These are phyloP conservation scores for Alternaria solani DNA, from an alignment of 2,329 filamentous ascomycete species.

Conservation along the genomic window DNA sequence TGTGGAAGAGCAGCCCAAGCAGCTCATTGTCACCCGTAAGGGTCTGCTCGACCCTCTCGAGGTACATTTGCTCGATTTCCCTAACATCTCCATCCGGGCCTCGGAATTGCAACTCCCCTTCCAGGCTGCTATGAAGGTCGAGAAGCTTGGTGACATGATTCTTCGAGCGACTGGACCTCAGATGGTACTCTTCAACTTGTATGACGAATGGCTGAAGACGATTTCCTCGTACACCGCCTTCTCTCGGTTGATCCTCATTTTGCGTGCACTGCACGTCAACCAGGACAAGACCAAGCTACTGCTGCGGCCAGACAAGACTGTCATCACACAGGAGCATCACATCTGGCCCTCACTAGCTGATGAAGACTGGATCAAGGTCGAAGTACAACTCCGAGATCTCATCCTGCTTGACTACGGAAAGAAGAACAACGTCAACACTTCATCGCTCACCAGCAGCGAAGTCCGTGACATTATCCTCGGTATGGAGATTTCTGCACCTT, in stretches of 20 bases:
- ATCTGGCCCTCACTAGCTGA: conserved; percentile 96
- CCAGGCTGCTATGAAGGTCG: conserved; percentile 99
- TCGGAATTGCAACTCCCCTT: conserved; percentile 97
- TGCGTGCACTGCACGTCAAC: conserved; percentile 95
- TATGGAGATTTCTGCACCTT: conserved; percentile 99
- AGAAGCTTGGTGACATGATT: conserved; percentile 99
- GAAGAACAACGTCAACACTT: conserved; percentile 99
- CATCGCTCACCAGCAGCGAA: conserved; percentile 94
- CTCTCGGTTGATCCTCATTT: conserved; percentile 89
- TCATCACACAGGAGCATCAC: conserved; percentile 98
- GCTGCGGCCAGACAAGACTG: conserved; percentile 93
- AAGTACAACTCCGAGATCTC: conserved; percentile 91
- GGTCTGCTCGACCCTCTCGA: conserved; percentile 96
- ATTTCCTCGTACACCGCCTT: conserved; percentile 99
- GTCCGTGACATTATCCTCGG: conserved; percentile 97
- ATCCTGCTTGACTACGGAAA: conserved; percentile 99
- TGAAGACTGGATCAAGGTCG: conserved; percentile 99
- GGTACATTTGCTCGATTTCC: conserved; percentile 96
- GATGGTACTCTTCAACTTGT: conserved; percentile 99
- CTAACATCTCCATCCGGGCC: conserved; percentile 97
- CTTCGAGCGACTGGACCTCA: conserved; percentile 97
- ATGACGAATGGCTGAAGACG: conserved; percentile 98
- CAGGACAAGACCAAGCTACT: conserved; percentile 98
- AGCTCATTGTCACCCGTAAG: conserved; percentile 97
- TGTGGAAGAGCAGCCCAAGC: conserved; percentile 97